These are phyloP conservation scores for Oldenlandia corymbosa DNA, from an alignment of 257 asterid genomes.

Conservation along the genomic window DNA sequence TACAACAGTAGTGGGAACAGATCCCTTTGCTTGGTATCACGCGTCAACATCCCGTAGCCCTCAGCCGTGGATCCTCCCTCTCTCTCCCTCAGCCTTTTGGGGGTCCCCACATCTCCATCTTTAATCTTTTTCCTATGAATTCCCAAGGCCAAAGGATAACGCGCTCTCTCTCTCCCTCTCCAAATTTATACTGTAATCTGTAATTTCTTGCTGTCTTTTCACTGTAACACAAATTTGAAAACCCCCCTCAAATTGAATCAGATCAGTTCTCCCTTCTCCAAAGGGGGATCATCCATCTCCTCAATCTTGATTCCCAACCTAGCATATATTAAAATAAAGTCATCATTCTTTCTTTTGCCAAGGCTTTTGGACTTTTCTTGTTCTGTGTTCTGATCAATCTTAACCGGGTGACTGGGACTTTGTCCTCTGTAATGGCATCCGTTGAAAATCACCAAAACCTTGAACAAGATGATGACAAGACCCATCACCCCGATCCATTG, in stretches of 20 bases:
- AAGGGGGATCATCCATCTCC: neutral
- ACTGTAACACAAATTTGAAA: conserved; percentile 4
- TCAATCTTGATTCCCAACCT: neutral
- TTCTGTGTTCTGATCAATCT: neutral
- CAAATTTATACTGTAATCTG: neutral
- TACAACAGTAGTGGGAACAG: conserved; percentile 10
- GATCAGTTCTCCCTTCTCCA: neutral
- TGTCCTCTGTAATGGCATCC: neutral
- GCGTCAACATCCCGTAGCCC: conserved; percentile 26
- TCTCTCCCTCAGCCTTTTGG: neutral
- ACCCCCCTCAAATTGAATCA: conserved; percentile 3
- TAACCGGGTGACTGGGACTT: neutral
- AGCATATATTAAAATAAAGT: neutral
- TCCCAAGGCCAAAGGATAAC: conserved; percentile 13
- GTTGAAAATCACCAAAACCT: conserved; percentile 24
- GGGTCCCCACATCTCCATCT: conserved; percentile 24
- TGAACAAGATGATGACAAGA: conserved; percentile 27
- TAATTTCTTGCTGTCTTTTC: neutral
- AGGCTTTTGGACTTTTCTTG: neutral
- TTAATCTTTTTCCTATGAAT: neutral
- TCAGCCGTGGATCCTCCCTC: conserved; percentile 21
- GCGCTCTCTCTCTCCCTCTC: conserved; percentile 5
- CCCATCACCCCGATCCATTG: conserved; percentile 43
- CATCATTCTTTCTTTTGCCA: neutral
- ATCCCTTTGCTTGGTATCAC: conserved; percentile 6